Percentiles rank a stretch among this genome's conserved stretches.
Evolutionary conservation across 2,329 filamentous ascomycete species (phyloP).

Genomic region (Aureobasidium sp.): DNA sequence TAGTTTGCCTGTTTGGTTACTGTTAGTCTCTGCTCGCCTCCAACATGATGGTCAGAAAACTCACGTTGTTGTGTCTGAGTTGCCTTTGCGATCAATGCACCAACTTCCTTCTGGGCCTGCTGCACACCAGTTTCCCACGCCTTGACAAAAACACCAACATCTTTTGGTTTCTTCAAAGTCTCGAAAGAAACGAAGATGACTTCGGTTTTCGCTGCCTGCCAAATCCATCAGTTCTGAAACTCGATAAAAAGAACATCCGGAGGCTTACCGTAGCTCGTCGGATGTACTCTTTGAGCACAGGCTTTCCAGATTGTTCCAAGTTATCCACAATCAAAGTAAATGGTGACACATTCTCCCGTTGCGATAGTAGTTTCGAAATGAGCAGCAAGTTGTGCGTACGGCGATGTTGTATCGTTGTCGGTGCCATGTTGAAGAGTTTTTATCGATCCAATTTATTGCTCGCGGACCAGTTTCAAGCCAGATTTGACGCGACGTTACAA

Average conservation of each 20-base stretch:
- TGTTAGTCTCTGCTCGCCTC: not conserved
- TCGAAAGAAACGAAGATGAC: constrained; percentile 72
- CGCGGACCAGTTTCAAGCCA: not conserved
- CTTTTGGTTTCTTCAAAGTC: constrained; percentile 55
- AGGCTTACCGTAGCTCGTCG: constrained; percentile 57
- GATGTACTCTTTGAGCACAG: constrained; percentile 65
- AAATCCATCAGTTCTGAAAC: not conserved
- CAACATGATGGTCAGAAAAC: not conserved
- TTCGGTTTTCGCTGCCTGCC: constrained; percentile 54
- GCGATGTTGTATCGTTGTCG: constrained; percentile 53
- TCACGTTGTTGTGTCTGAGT: constrained; percentile 5
- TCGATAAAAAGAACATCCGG: not conserved
- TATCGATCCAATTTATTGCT: not conserved
- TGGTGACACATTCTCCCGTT: constrained; percentile 72
- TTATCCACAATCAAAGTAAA: constrained; percentile 80
- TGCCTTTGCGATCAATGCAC: constrained; percentile 9
- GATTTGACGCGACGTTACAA: no score
- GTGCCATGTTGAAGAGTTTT: constrained; percentile 39
- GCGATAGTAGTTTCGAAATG: constrained; percentile 70
- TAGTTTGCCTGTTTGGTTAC: constrained; percentile 49
- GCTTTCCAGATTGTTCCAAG: constrained; percentile 68
- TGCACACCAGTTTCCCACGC: constrained; percentile 24
- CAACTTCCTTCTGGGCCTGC: constrained; percentile 23
- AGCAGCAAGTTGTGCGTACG: constrained; percentile 78
- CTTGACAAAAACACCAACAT: constrained; percentile 57